Evolutionary conservation across 768 basidiomycete species (phyloP).

Genomic region (Trametes maxima): DNA sequence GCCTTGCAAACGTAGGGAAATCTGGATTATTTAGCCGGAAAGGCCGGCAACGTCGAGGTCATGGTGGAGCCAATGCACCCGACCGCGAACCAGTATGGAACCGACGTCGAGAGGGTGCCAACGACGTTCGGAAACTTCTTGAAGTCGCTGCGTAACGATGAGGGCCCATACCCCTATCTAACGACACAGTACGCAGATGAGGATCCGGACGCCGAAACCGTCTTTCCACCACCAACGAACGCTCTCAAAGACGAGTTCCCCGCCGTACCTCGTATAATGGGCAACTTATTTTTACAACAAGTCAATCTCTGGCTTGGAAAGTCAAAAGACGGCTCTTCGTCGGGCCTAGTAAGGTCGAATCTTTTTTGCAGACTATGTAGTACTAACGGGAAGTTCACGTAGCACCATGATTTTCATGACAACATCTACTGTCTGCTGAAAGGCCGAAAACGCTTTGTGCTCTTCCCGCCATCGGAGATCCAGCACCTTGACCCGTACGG

Average conservation of each 20-base stretch:
- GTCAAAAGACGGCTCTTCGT: conserved; percentile 33
- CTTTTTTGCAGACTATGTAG: not conserved
- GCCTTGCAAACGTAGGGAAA: conserved; percentile 22
- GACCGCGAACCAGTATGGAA: conserved; percentile 30
- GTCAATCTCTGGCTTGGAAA: conserved; percentile 36
- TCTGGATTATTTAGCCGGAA: conserved; percentile 28
- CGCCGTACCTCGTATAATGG: conserved; percentile 31
- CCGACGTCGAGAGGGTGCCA: conserved; percentile 30
- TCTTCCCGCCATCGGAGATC: conserved; percentile 32
- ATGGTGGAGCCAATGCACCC: conserved; percentile 35
- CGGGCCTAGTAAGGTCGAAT: conserved; percentile 30
- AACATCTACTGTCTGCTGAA: conserved; percentile 36
- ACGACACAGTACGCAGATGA: conserved; percentile 36
- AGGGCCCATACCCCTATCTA: conserved; percentile 29
- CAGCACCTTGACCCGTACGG: conserved; percentile 32
- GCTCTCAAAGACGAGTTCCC: conserved; percentile 34
- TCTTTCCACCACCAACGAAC: conserved; percentile 34
- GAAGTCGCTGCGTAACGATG: conserved; percentile 17
- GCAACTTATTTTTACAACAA: conserved; percentile 35
- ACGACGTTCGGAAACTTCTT: conserved; percentile 32
- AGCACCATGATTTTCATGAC: conserved; percentile 39
- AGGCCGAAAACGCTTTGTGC: conserved; percentile 36
- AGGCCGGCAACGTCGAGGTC: conserved; percentile 30
- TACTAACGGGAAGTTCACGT: not conserved
- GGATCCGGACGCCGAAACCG: conserved; percentile 30